Evolutionary conservation across 345 rosid genomes (phyloP), one percentile per base, ranked within the genome.

Genomic region (Noccaea caerulescens): DNA sequence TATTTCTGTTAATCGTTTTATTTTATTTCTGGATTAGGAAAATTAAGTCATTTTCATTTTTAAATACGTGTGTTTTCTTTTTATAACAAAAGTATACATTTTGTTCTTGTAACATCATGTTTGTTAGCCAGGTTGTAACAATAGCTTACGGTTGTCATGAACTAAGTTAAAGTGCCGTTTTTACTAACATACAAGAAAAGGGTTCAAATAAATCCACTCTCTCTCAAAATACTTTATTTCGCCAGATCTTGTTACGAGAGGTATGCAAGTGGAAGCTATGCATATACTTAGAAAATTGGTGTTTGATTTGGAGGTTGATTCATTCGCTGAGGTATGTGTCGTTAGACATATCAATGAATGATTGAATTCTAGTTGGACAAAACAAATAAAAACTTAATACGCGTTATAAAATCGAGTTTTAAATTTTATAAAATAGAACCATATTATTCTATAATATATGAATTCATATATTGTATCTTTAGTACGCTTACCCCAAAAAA

Each of bases 401-500:
- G 37, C 39, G 10, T 44, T 45, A 36, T 63, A 54, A 30, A 18
- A 57, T 57, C 45, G 8, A 33, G 18, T 55, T 64, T 52, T 33
- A 41, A 11, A 43, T 2, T 56, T 32, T 12, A n/a, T 23, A 13
- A 5, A 58, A 27, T 30, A 30, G 7, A 14, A 5, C 3, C 33
- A 13, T 39, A 10, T 14, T 51, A 8, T 9, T 50, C 39, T 30
- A 13, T 23, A 33, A 34, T 73, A 34, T 73, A 51, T 43, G 18
- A 32, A 67, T 27, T 2, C 30, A 27, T 34, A 74, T 25, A 52
- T 59, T 62, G 65, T 52, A 36, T 32, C 5, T 49, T 74, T 13
- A 38, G 16, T 41, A 58, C 7, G 77, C 57, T 59, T 59, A 44
- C 78, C 63, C 55, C 42, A 50, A 66, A 58, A 74, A 59, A 20